Base-by-base conservation (phyloP, 2,329 filamentous ascomycete genomes). In the Colletotrichum gloeosporioides region DNA sequence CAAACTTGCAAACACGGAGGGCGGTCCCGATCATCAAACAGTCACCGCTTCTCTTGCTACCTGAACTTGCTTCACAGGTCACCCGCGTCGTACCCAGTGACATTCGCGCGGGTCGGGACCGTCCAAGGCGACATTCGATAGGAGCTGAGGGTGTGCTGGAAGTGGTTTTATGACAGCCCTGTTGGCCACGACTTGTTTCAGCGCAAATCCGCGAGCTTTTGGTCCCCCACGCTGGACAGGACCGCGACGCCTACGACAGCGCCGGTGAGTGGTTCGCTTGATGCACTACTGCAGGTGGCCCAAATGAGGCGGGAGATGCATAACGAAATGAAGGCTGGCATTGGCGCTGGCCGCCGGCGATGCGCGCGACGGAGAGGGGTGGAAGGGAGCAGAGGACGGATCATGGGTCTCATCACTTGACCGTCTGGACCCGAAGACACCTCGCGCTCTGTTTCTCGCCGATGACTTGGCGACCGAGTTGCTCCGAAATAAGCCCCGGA, bases 401-500 rank as follows among this genome's bases (percentile, higher is more conserved):
- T 76, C 39, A 65, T 73, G 44, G 44, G 69, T 73, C 70, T 62
- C 69, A n/a, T 75, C 62, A 73, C 70, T 73, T 65, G 73, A 76
- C 44, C 59, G 73, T 73, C 64, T 31, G 36, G 68, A 53, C 39
- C 49, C 32, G 49, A 69, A 61, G n/a, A 34, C 31, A 39, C 8
- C 55, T 64, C 63, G 63, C 64, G n/a, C 68, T 49, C 36, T 73
- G 64, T 18, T 65, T 44, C 44, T 73, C 44, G 74, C 74, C 32
- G 59, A 72, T 44, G 59, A 73, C 70, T 74, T 76, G 64, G 70
- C 74, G 59, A 61, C 64, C 74, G 57, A 73, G 64, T 69, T 69
- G 70, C 70, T 73, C 74, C 74, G 74, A 76, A 76, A 76, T 76
- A 64, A 76, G 64, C 27, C 59, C 64, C 49, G 64, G 64, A 73